phyloP scores from a whole-genome alignment of 2,329 filamentous ascomycete genomes.

The Sporothrix humicola region DNA sequence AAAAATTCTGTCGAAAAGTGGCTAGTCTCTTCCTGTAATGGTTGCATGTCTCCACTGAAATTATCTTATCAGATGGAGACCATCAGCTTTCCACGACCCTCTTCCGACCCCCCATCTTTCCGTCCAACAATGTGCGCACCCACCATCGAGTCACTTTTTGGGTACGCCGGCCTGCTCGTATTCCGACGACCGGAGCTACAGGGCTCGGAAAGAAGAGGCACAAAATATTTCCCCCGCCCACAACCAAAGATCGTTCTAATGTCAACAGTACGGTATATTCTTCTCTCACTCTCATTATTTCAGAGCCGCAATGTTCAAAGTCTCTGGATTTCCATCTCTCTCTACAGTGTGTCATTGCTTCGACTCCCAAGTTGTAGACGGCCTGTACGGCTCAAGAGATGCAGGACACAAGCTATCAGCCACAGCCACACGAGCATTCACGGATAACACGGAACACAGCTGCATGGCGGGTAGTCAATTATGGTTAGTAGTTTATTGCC shows the following conservation, averaged over 20 bases:
- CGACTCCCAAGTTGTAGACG: too few relatives aligned
- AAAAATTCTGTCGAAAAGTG: too few relatives aligned
- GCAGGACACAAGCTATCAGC: not conserved
- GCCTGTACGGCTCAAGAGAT: too few relatives aligned
- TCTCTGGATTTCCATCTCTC: too few relatives aligned
- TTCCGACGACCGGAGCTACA: constrained; percentile 4
- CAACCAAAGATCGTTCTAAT: too few relatives aligned
- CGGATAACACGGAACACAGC: constrained; percentile 11
- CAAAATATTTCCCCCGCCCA: not conserved
- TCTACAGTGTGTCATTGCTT: too few relatives aligned
- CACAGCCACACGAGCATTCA: too few relatives aligned
- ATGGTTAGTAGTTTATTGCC: not conserved
- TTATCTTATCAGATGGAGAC: constrained; percentile 15
- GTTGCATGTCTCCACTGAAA: constrained; percentile 5
- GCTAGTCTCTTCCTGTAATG: not conserved
- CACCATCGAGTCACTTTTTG: constrained; percentile 14
- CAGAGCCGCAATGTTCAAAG: too few relatives aligned
- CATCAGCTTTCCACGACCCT: not conserved
- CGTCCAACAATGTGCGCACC: not conserved
- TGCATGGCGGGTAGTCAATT: not conserved
- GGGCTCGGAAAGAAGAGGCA: not conserved
- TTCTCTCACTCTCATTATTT: too few relatives aligned
- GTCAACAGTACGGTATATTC: too few relatives aligned
- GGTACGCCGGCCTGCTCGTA: not conserved
- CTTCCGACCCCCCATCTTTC: not conserved